phyloP scores from a whole-genome alignment of 768 basidiomycete species.

The Coprinopsis cinerea region DNA sequence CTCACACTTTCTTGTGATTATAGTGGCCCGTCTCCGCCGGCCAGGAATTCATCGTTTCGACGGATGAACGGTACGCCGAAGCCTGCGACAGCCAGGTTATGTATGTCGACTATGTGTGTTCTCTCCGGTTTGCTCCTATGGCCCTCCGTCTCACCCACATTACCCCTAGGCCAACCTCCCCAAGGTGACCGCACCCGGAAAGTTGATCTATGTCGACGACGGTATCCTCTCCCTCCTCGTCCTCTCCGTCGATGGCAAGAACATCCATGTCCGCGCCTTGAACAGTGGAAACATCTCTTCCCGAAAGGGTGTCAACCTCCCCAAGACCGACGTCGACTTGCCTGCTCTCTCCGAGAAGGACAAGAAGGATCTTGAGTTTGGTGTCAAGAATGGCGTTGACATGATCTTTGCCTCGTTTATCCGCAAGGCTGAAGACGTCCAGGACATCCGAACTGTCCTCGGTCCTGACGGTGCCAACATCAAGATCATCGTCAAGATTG shows the following conservation, averaged over 20 bases:
- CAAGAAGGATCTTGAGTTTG: constrained; percentile 90
- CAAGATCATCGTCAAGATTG: constrained; percentile 99
- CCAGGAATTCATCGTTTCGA: constrained; percentile 89
- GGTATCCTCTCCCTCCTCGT: constrained; percentile 96
- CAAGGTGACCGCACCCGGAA: constrained; percentile 96
- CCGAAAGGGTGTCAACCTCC: constrained; percentile 98
- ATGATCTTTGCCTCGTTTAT: constrained; percentile 99
- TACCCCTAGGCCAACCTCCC: constrained; percentile 70
- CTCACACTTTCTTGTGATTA: constrained; percentile 12
- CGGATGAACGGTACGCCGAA: constrained; percentile 76
- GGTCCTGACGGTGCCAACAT: constrained; percentile 93
- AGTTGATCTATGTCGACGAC: constrained; percentile 96
- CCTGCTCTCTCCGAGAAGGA: constrained; percentile 98
- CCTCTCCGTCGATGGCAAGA: constrained; percentile 76
- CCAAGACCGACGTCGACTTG: constrained; percentile 95
- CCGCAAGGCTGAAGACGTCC: constrained; percentile 90
- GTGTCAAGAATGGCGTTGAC: constrained; percentile 96
- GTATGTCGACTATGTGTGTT: constrained; percentile 89
- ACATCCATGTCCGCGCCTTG: constrained; percentile 76
- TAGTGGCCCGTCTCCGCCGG: constrained; percentile 83
- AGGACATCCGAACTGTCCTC: constrained; percentile 87
- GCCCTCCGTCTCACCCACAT: constrained; percentile 2
- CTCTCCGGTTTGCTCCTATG: constrained; percentile 1
- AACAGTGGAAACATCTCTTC: constrained; percentile 93
- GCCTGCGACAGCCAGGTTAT: constrained; percentile 77